Base-by-base conservation (phyloP, 2,329 filamentous ascomycete species). In the Penicillium sp. region DNA sequence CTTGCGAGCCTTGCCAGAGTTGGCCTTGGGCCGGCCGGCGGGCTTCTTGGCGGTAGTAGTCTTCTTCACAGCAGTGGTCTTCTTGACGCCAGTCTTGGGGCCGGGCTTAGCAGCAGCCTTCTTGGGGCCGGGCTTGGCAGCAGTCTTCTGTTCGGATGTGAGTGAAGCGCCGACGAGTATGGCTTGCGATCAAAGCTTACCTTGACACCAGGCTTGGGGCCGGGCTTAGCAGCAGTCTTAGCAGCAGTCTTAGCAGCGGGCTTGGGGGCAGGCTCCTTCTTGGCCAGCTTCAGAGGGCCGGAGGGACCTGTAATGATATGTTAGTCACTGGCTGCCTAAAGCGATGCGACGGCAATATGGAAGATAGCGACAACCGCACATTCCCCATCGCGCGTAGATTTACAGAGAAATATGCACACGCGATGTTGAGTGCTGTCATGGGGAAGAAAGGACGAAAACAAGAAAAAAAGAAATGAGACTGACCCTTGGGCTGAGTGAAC, bases 401-500 rank as follows among this genome's bases (percentile, higher is more conserved):
- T 23, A 28, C 21, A 28, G 7, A 10, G 2, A 11, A 26, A 43
- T 23, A n/a, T n/a, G 23, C 14, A 43, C 24, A 28, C 14, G 24
- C 21, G 7, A 28, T 11, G 5, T 1, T 26, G n/a, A 19, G 23
- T 7, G 9, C 19, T 40, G 24, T 4, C 3, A 16, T 11, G 6
- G 14, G 37, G 5, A 24, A 42, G 5, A 24, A 19, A 29, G 29
- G 23, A 24, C 5, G 13, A 16, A 42, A 19, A 29, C 14, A 29
- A 26, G 29, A 43, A 9, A 18, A 28, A 11, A 28, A 24, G 45
- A 40, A n/a, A 54, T 31, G 16, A 39, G 16, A 81, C 85, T 65
- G 83, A 91, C 91, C 92, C 86, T 96, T 96, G 70, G 92, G 92
- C 75, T 93, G 91, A 71, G 87, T 83, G 73, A 96, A 96, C 68